Evolutionary conservation across 305 asterid genomes (phyloP).

Genomic region (Euphrasia arctica): DNA sequence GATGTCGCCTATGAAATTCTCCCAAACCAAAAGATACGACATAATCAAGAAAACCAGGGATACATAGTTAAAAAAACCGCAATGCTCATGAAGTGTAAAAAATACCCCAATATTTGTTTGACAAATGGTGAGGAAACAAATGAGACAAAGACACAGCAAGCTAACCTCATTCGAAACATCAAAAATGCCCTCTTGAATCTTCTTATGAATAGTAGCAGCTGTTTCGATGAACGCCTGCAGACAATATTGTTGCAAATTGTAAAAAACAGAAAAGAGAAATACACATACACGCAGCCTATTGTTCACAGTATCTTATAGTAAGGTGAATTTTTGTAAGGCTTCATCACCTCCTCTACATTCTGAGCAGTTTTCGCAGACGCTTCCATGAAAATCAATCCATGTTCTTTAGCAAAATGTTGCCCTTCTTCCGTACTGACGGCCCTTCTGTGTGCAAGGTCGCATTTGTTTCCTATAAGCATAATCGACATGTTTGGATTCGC

Average conservation of each 20-base stretch:
- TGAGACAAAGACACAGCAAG: constrained; percentile 5
- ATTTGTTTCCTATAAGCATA: constrained; percentile 67
- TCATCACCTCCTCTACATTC: constrained; percentile 58
- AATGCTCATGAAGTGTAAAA: not conserved
- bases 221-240: constrained; percentile 59
- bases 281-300: not conserved
- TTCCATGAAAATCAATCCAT: constrained; percentile 65
- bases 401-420: constrained; percentile 54
- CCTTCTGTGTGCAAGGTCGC: constrained; percentile 59
- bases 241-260: constrained; percentile 20
- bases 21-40: not conserved
- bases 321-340: constrained; percentile 12
- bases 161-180: constrained; percentile 60
- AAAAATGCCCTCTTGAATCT: constrained; percentile 53
- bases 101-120: constrained; percentile 18
- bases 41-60: not conserved
- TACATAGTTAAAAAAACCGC: too few relatives aligned
- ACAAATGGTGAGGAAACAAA: constrained; percentile 16
- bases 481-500: constrained; percentile 55
- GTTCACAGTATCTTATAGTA: not conserved
- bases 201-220: constrained; percentile 53
- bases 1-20: not conserved
- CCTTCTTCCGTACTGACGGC: constrained; percentile 73
- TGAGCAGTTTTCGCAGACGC: constrained; percentile 74
- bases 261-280: constrained; percentile 1